These are phyloP conservation scores for Gynostemma pentaphyllum DNA, from an alignment of 306 rosid species.

Conservation along the genomic window DNA sequence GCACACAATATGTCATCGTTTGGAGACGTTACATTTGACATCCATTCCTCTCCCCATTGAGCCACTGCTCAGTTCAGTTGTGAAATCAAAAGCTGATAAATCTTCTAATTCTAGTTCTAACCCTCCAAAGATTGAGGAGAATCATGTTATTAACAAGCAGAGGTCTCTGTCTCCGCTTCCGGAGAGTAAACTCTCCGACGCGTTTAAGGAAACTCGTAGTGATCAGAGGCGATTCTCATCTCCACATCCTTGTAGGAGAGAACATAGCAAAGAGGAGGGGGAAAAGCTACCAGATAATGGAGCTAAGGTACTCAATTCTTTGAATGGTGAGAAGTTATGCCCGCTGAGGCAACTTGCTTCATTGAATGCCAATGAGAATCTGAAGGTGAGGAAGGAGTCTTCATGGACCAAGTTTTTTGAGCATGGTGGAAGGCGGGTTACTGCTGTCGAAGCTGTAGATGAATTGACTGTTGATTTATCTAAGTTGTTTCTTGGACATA, in stretches of 20 bases:
- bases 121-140: conserved; percentile 11
- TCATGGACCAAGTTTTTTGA: conserved; percentile 65
- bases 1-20: conserved; percentile 72
- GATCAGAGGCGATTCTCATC: conserved; percentile 61
- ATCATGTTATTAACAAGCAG: conserved; percentile 27
- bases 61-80: conserved; percentile 18
- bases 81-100: conserved; percentile 25
- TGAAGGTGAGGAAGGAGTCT: conserved; percentile 40
- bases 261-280: conserved; percentile 18
- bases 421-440: conserved; percentile 54
- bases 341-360: conserved; percentile 34
- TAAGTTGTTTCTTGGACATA: conserved; percentile 55
- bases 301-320: conserved; percentile 24
- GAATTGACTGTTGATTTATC: conserved; percentile 72
- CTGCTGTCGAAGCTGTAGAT: conserved; percentile 62
- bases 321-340: conserved; percentile 19
- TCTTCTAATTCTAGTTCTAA: conserved; percentile 1
- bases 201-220: conserved; percentile 50
- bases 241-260: conserved; percentile 45
- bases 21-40: conserved; percentile 40
- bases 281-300: background rate
- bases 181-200: conserved; percentile 26
- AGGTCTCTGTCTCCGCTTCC: conserved; percentile 74
- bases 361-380: conserved; percentile 28
- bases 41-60: conserved; percentile 21